Evolutionary conservation across 2,329 filamentous ascomycete species (phyloP).

Genomic region (Aspergillus phoenicis): DNA sequence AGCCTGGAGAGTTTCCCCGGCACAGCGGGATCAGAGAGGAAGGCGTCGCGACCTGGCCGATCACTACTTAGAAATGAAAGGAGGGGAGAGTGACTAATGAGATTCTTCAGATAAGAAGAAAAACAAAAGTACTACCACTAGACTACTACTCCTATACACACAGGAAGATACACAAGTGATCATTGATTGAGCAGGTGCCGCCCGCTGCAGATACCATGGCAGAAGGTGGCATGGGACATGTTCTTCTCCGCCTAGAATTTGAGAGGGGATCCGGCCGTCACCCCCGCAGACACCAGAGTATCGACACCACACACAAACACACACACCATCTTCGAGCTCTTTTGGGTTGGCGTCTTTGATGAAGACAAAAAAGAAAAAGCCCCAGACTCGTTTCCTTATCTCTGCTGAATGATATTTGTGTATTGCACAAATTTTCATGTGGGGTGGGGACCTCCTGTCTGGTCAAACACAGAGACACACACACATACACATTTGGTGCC

Average conservation of each 20-base stretch:
- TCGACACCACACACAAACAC: background rate
- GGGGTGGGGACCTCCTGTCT: background rate
- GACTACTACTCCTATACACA: too few relatives aligned
- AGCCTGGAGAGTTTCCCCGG: background rate
- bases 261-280: background rate
- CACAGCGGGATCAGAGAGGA: conserved; percentile 5
- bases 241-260: background rate
- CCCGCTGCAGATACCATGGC: background rate
- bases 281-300: background rate
- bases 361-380: too few relatives aligned
- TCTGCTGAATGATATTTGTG: background rate
- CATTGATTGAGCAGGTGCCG: background rate
- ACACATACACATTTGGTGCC: conserved; percentile 12
- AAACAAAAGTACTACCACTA: conserved; percentile 16
- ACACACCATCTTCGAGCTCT: background rate
- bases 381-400: background rate
- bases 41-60: conserved; percentile 1
- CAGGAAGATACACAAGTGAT: too few relatives aligned
- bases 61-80: conserved; percentile 4
- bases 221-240: background rate
- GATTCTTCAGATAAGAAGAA: conserved; percentile 16
- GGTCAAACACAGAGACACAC: background rate
- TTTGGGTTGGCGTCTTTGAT: too few relatives aligned
- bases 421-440: background rate
- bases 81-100: conserved; percentile 11